Conservation (phyloP, 768 basidiomycete species). For the Lactifluus volemus region DNA sequence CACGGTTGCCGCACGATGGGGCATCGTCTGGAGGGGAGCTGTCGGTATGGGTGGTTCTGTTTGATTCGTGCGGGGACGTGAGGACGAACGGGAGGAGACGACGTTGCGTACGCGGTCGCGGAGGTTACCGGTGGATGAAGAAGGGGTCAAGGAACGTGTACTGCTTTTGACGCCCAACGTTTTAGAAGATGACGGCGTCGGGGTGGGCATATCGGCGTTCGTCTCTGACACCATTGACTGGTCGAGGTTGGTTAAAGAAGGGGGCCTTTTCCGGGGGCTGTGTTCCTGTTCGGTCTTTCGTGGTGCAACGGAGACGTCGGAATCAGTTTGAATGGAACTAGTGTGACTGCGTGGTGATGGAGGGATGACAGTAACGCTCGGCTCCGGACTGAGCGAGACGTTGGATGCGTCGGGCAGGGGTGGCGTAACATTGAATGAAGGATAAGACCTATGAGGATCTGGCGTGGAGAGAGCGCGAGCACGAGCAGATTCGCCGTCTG, state of each 20-base stretch:
- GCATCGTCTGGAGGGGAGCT: neutral
- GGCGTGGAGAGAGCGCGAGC: neutral
- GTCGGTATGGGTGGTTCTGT: neutral
- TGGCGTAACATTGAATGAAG: neutral
- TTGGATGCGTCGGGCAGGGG: neutral
- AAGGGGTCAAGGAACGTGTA: conserved; percentile 8
- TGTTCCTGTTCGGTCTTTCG: conserved; percentile 10
- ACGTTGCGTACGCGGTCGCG: conserved; percentile 15
- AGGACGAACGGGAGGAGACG: conserved; percentile 14
- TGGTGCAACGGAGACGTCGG: neutral
- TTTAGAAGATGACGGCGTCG: conserved; percentile 6
- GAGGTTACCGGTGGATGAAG: conserved; percentile 16
- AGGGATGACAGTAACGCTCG: conserved; percentile 28
- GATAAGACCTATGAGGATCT: neutral
- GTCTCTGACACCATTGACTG: conserved; percentile 2
- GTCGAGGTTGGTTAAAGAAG: conserved; percentile 10
- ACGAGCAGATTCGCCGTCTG: neutral
- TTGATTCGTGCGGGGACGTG: neutral
- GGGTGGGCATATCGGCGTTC: conserved; percentile 14
- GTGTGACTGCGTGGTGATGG: conserved; percentile 25
- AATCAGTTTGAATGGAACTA: conserved; percentile 19
- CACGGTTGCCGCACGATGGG: neutral
- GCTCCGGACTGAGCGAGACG: conserved; percentile 21
- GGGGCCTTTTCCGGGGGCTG: conserved; percentile 6
- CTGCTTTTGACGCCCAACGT: neutral